Evolutionary conservation across 2,329 filamentous ascomycete species (phyloP).

Genomic region (Trichoderma semiorbis): DNA sequence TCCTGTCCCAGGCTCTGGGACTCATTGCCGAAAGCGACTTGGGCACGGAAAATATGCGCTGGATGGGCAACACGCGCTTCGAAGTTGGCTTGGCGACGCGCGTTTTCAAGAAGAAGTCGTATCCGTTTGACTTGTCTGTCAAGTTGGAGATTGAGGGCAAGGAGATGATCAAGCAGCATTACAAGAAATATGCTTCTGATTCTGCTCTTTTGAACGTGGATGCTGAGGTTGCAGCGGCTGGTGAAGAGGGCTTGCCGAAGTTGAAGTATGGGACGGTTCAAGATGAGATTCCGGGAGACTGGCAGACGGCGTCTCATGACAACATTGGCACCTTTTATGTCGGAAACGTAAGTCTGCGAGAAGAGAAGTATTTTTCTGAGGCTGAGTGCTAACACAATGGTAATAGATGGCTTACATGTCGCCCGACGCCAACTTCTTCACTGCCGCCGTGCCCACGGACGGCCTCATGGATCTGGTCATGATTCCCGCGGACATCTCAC

Average conservation of each 20-base stretch:
- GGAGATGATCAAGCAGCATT: conserved; percentile 67
- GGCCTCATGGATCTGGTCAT: conserved; percentile 82
- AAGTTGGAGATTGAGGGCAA: conserved; percentile 81
- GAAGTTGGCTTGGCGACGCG: conserved; percentile 79
- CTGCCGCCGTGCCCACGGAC: conserved; percentile 76
- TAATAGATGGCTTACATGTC: conserved; percentile 84
- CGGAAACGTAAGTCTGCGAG: conserved; percentile 66
- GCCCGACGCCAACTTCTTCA: conserved; percentile 81
- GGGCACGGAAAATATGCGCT: conserved; percentile 83
- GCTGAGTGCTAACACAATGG: neutral
- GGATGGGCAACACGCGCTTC: conserved; percentile 87
- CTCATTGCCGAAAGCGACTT: conserved; percentile 89
- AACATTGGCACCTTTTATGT: conserved; percentile 90
- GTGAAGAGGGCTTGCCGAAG: conserved; percentile 60
- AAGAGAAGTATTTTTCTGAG: neutral
- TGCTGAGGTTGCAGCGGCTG: conserved; percentile 23
- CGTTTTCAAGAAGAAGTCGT: conserved; percentile 70
- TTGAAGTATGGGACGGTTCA: conserved; percentile 77
- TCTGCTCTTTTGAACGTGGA: conserved; percentile 24
- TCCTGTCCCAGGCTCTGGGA: conserved; percentile 85
- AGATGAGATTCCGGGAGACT: conserved; percentile 72
- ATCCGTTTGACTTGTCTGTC: conserved; percentile 84
- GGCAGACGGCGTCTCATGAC: conserved; percentile 70
- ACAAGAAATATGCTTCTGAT: conserved; percentile 49
- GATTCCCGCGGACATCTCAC: conserved; percentile 71